Conservation (phyloP, 495 filamentous ascomycete genomes). For the Tuber microsphaerosporum region DNA sequence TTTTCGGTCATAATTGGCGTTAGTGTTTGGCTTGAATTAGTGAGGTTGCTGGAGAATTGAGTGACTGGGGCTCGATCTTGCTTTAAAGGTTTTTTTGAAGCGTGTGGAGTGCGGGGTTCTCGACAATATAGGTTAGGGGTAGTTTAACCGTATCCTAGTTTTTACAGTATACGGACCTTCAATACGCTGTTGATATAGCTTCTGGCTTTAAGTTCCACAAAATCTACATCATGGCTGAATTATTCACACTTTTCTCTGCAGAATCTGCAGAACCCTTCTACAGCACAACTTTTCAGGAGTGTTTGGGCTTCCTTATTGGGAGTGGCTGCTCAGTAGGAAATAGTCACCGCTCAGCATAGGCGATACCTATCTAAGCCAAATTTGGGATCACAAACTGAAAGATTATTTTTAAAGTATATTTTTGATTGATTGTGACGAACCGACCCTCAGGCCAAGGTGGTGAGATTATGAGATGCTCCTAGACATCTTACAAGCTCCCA, state of each 20-base stretch:
- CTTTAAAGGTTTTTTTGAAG: background rate
- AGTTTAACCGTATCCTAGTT: no score
- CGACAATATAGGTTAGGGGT: background rate
- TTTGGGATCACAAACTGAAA: background rate
- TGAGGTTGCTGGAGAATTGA: background rate
- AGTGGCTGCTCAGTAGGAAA: background rate
- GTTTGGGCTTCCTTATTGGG: background rate
- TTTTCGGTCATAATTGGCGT: background rate
- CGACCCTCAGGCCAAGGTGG: background rate
- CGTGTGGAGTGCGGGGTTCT: background rate
- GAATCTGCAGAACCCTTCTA: background rate
- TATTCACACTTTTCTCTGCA: background rate
- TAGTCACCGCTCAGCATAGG: background rate
- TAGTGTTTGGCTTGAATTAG: background rate
- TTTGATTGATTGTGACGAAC: background rate
- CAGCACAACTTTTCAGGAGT: background rate
- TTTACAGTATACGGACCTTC: background rate
- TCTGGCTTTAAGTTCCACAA: background rate
- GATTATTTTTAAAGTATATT: background rate
- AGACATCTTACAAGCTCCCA: conserved; percentile 23
- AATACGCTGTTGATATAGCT: background rate
- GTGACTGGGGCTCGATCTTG: background rate
- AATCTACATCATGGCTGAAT: background rate
- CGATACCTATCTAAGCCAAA: background rate
- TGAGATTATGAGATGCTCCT: conserved; percentile 7